Evolutionary conservation across 345 rosid species (phyloP).

Genomic region (Eucalyptus fibrosa): DNA sequence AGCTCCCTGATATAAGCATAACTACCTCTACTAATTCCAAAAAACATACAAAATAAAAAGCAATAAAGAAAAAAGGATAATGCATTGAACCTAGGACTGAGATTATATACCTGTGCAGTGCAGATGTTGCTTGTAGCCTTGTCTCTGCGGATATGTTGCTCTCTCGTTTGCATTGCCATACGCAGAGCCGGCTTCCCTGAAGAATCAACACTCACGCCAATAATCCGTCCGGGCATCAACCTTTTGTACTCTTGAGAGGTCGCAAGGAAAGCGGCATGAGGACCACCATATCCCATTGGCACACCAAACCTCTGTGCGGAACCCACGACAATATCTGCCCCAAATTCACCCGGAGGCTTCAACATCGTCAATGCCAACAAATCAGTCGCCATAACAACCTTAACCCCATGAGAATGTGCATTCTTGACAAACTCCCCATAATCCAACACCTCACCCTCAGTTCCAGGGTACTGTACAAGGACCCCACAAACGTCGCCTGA

Average conservation of each 20-base stretch:
- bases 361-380: conserved; percentile 82
- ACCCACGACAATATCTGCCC: conserved; percentile 93
- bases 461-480: conserved; percentile 93
- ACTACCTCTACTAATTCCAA: not conserved
- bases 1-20: not conserved
- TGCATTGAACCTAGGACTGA: not conserved
- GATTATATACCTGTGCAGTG: conserved; percentile 84
- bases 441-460: conserved; percentile 89
- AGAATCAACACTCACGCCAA: conserved; percentile 93
- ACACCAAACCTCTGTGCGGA: conserved; percentile 97
- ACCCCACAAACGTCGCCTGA: conserved; percentile 94
- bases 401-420: conserved; percentile 86
- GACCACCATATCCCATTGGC: conserved; percentile 99
- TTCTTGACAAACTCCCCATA: conserved; percentile 77
- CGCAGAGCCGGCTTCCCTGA: conserved; percentile 88
- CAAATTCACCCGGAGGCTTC: conserved; percentile 97
- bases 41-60: too few relatives aligned
- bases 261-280: conserved; percentile 96
- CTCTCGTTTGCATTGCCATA: conserved; percentile 99
- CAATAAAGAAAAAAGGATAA: not conserved
- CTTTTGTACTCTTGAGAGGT: conserved; percentile 98
- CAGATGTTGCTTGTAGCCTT: conserved; percentile 99
- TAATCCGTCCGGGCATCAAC: conserved; percentile 97
- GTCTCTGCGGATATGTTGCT: conserved; percentile 97
- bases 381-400: conserved; percentile 97